These are phyloP conservation scores for Linum trigynum DNA, from an alignment of 345 rosid species.

Conservation along the genomic window DNA sequence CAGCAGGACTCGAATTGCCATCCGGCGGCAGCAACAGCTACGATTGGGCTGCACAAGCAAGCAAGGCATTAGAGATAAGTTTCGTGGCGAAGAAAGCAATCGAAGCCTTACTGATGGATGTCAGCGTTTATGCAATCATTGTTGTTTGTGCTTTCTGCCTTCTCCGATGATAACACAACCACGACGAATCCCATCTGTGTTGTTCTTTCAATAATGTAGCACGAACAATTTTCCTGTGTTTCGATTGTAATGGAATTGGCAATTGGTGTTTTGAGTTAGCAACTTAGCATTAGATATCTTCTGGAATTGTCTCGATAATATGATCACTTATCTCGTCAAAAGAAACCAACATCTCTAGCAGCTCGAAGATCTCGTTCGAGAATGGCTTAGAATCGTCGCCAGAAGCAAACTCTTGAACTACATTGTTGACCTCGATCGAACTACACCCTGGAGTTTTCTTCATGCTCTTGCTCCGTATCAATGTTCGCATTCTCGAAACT, in stretches of 20 bases:
- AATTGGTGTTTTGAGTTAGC: too few species aligned
- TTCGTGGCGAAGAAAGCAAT: slow-evolving; percentile 48
- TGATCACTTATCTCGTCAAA: slow-evolving; percentile 13
- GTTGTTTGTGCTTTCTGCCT: slow-evolving; percentile 49
- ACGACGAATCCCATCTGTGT: too few species aligned
- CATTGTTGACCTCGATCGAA: slow-evolving; percentile 41
- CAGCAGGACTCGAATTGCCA: neutral
- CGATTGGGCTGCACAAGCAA: slow-evolving; percentile 51
- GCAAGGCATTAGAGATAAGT: slow-evolving; percentile 54
- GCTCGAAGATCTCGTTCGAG: slow-evolving; percentile 25
- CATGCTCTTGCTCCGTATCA: slow-evolving; percentile 30
- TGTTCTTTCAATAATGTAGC: too few species aligned
- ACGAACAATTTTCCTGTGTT: too few species aligned
- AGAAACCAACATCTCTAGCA: slow-evolving; percentile 32
- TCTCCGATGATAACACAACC: neutral
- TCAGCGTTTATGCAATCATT: slow-evolving; percentile 48
- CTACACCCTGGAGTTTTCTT: slow-evolving; percentile 55
- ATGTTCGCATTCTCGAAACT: slow-evolving; percentile 35
- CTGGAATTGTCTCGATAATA: slow-evolving; percentile 2
- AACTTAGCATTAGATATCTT: neutral
- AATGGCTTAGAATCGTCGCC: slow-evolving; percentile 40
- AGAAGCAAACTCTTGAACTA: slow-evolving; percentile 45
- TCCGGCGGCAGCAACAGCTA: slow-evolving; percentile 18
- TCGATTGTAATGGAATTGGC: too few species aligned
- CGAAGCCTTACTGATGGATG: slow-evolving; percentile 62